Base-by-base conservation (phyloP, 2,329 filamentous ascomycete species). In the Epichloe brachyelytri region DNA sequence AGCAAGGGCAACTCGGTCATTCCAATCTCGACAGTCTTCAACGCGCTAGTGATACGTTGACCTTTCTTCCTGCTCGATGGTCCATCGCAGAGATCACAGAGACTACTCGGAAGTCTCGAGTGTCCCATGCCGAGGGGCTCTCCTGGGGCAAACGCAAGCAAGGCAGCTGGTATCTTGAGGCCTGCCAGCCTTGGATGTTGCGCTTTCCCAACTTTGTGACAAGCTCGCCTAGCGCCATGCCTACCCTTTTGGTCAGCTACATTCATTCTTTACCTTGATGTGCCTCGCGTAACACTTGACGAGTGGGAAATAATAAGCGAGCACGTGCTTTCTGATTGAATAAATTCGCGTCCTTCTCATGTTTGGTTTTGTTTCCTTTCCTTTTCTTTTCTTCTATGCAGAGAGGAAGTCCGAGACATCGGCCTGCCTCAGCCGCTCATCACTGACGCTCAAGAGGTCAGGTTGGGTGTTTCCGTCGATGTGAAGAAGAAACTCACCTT, bases 231-330 rank as follows among this genome's bases (percentile, higher is more conserved):
- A 12, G 38, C 20, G 41, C 41, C 15, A 20, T 43, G 20, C 47
- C 47, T 43, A 36, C 47, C 47, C 17, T 38, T 41, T 49, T 49
- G 47, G 38, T 49, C n/a, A 49, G 38, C 22, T 41, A 43, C 7
- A 12, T 43, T 34, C 5, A 54, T 56, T 53, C 46, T 53, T 54
- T 45, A 33, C 44, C 50, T 49, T 36, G 15, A 36, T 20, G 4
- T 20, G 38, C 12, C 45, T 47, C 45, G 45, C 34, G 15, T 41
- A 20, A 17, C 38, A 49, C 47, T 43, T 3, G 4, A 43, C 38
- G 19, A 37, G 22, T 26, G 22, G 22, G 15, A 41, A 48, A 41
- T 12, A 22, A 48, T 34, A 48, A 41, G 46, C 46, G 37, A 48
- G 46, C 46, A 41, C 26, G 11, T 48, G n/a, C 46, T 48, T 48